Evolutionary conservation across 1,284 basidiomycete genomes (phyloP).

Genomic region (Fomes fomentarius): DNA sequence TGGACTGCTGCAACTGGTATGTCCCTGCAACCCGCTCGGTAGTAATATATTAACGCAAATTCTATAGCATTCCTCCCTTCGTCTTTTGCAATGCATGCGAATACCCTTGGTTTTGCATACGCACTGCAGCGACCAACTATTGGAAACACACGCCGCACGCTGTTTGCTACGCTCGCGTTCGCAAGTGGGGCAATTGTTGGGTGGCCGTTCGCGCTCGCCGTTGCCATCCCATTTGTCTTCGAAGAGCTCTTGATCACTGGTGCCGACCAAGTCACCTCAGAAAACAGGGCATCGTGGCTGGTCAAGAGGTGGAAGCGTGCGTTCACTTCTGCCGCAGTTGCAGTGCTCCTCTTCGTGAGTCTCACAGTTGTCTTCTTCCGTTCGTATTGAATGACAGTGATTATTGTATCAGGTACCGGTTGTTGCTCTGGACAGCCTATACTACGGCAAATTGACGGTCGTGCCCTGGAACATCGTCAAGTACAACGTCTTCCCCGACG

Average conservation of each 20-base stretch:
- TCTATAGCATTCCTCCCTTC: constrained; percentile 87
- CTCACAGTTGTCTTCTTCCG: constrained; percentile 1
- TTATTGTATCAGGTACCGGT: constrained; percentile 62
- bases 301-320: constrained; percentile 65
- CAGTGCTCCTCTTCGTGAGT: constrained; percentile 72
- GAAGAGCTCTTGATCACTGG: constrained; percentile 88
- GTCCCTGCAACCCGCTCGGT: constrained; percentile 15
- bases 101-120: constrained; percentile 80
- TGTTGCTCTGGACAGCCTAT: constrained; percentile 81
- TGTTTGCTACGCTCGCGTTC: constrained; percentile 71
- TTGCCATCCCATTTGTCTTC: constrained; percentile 87
- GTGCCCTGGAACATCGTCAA: constrained; percentile 93
- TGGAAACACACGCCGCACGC: constrained; percentile 56
- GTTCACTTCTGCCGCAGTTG: constrained; percentile 56
- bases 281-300: constrained; percentile 58
- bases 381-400: neutral
- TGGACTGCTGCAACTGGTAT: constrained; percentile 87
- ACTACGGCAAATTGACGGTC: constrained; percentile 80
- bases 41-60: neutral
- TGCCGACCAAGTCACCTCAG: constrained; percentile 67
- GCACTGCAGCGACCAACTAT: constrained; percentile 73
- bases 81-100: constrained; percentile 93
- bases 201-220: constrained; percentile 92
- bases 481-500: constrained; percentile 90
- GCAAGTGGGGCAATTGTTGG: constrained; percentile 89